Evolutionary conservation across 306 rosid species (phyloP).

Genomic region (Pyrus bretschneideri): DNA sequence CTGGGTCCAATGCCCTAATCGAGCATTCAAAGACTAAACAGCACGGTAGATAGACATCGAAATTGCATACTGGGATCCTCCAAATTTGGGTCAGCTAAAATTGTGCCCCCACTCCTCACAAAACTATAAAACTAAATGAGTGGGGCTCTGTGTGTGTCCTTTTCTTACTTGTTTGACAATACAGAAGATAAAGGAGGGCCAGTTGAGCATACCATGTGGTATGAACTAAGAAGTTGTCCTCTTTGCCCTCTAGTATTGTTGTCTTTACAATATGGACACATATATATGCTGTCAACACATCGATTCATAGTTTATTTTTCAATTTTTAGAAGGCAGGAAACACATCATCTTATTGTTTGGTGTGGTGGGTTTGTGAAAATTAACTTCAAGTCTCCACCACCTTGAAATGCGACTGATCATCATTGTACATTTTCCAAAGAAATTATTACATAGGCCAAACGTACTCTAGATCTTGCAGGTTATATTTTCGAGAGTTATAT

Average conservation of each 20-base stretch:
- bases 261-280: constrained; percentile 2
- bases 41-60: not conserved
- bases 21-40: constrained; percentile 6
- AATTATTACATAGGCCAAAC: not conserved
- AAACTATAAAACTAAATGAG: constrained; percentile 9
- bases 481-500: not conserved
- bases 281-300: constrained; percentile 6
- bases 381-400: not conserved
- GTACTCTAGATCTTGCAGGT: not conserved
- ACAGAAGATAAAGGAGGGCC: constrained; percentile 1
- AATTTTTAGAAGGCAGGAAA: not conserved
- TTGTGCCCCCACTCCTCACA: not conserved
- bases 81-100: not conserved
- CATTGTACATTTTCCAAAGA: not conserved
- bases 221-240: constrained; percentile 18
- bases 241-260: constrained; percentile 4
- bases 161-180: constrained; percentile 4
- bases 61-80: not conserved
- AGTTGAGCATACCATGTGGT: constrained; percentile 17
- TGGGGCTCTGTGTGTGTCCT: not conserved
- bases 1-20: constrained; percentile 12
- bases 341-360: not conserved
- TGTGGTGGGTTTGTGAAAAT: not conserved
- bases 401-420: not conserved
- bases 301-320: not conserved